These are phyloP conservation scores for Polygonum maritimum DNA, from an alignment of 148 eudicot genomes.

Conservation along the genomic window DNA sequence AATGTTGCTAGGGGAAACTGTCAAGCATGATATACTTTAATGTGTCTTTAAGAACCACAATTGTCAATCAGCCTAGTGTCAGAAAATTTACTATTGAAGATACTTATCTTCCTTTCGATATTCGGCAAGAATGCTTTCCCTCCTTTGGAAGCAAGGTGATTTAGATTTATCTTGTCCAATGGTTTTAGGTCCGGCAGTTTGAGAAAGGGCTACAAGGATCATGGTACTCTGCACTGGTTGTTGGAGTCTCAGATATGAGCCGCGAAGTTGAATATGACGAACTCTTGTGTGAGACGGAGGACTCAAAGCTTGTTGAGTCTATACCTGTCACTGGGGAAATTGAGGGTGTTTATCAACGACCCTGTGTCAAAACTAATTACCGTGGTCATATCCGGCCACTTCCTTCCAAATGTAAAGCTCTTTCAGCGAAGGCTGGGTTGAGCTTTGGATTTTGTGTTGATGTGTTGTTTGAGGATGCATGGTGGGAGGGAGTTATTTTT, in stretches of 20 bases:
- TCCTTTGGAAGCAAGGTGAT: neutral
- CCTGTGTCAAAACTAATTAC: slow-evolving; percentile 25
- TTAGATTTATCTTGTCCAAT: neutral
- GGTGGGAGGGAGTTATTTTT: slow-evolving; percentile 47
- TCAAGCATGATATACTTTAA: neutral
- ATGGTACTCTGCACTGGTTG: slow-evolving; percentile 38
- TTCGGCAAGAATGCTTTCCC: neutral
- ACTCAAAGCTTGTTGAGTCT: slow-evolving; percentile 35
- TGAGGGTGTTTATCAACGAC: slow-evolving; percentile 35
- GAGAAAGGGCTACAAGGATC: slow-evolving; percentile 39
- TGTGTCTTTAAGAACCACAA: neutral
- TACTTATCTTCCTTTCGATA: neutral
- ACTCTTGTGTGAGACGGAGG: slow-evolving; percentile 30
- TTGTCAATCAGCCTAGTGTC: neutral
- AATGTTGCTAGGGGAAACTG: neutral
- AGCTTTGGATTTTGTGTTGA: slow-evolving; percentile 40
- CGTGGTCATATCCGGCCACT: slow-evolving; percentile 38
- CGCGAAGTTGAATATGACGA: slow-evolving; percentile 34
- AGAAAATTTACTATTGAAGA: neutral
- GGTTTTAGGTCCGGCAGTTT: slow-evolving; percentile 30
- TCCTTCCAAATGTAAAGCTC: slow-evolving; percentile 18
- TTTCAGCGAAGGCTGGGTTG: slow-evolving; percentile 12
- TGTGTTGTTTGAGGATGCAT: slow-evolving; percentile 34
- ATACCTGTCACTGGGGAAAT: slow-evolving; percentile 41
- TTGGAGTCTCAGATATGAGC: slow-evolving; percentile 27